Percentiles rank a stretch among this genome's conserved stretches.
phyloP scores from a whole-genome alignment of 1,284 basidiomycete species.

The Erythrobasidium hasegawianum region DNA sequence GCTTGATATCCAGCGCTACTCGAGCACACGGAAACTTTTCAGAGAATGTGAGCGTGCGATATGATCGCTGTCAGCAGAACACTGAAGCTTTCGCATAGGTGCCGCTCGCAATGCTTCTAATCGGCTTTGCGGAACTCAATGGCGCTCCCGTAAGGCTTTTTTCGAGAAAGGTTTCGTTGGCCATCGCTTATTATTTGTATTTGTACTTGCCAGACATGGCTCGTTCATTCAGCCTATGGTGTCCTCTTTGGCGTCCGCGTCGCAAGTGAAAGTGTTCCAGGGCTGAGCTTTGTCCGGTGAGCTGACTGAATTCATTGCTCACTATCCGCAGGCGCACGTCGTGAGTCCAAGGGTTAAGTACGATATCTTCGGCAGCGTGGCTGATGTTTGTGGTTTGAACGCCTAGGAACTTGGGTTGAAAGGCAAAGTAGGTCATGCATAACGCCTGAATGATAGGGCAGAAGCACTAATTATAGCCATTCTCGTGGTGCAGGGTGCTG shows the following conservation, averaged over 20 bases:
- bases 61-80: too few species aligned
- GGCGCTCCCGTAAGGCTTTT: background rate
- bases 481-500: background rate
- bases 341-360: background rate
- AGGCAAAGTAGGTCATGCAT: background rate
- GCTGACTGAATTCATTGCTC: background rate
- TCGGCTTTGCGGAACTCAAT: background rate
- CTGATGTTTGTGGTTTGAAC: background rate
- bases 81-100: too few species aligned
- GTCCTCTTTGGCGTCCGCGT: background rate
- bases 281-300: too few species aligned
- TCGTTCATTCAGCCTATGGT: background rate
- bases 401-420: conserved; percentile 2
- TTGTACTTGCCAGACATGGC: background rate
- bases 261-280: background rate
- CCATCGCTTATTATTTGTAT: background rate
- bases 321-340: background rate
- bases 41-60: conserved; percentile 12
- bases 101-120: background rate
- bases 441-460: too few species aligned
- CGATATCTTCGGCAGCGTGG: background rate
- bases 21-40: conserved; percentile 5
- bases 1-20: background rate
- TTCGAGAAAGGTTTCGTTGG: background rate
- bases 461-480: too few species aligned